These are phyloP conservation scores for Rosa multiflora DNA, from an alignment of 306 rosid species.

Conservation along the genomic window DNA sequence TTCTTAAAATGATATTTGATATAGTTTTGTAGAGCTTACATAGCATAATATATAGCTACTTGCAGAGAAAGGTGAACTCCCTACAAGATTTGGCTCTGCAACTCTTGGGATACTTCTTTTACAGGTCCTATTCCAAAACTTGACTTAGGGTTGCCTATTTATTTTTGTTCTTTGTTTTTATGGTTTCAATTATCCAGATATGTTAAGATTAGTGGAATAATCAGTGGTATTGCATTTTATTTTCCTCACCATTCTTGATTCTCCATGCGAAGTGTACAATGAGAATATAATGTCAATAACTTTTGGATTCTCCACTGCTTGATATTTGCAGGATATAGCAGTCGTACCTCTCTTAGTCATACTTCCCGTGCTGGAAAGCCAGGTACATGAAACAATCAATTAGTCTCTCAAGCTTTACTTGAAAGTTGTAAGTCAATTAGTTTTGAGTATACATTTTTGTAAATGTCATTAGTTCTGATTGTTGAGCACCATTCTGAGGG, in stretches of 20 bases:
- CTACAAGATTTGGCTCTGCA: constrained; percentile 97
- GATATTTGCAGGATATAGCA: constrained; percentile 89
- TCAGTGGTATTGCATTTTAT: constrained; percentile 15
- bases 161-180: constrained; percentile 13
- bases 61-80: constrained; percentile 99
- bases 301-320: constrained; percentile 35
- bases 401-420: neutral
- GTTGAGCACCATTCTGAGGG: neutral
- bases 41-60: constrained; percentile 68
- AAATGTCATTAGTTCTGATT: neutral
- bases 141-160: neutral
- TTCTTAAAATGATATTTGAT: constrained; percentile 30
- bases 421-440: neutral
- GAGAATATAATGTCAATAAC: constrained; percentile 29
- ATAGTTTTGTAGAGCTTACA: constrained; percentile 31
- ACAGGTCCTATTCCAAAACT: constrained; percentile 57
- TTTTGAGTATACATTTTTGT: neutral
- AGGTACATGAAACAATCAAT: constrained; percentile 52
- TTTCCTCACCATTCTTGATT: constrained; percentile 32
- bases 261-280: constrained; percentile 11
- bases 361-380: constrained; percentile 97
- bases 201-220: constrained; percentile 18
- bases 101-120: constrained; percentile 93
- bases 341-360: constrained; percentile 96
- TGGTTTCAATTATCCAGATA: constrained; percentile 21